These are phyloP conservation scores for Oenanthe sinensis DNA, from an alignment of 129 eudicot species.

Conservation along the genomic window DNA sequence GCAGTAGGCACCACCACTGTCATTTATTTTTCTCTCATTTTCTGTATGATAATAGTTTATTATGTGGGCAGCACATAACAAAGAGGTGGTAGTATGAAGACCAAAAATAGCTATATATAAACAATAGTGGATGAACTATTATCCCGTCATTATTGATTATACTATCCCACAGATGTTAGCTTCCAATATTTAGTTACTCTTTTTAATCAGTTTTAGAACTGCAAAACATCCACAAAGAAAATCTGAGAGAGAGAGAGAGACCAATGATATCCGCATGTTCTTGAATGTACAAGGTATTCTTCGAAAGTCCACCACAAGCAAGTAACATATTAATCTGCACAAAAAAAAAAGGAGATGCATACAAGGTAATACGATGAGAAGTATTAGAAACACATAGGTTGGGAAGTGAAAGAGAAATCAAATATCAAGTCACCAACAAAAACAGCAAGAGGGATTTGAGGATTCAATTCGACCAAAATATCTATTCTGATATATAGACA, in stretches of 20 bases:
- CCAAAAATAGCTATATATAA: background rate
- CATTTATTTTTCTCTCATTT: background rate
- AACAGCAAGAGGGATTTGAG: background rate
- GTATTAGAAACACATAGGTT: background rate
- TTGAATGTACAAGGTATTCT: constrained; percentile 80
- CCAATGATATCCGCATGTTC: constrained; percentile 98
- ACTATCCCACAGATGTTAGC: background rate
- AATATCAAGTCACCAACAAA: too few relatives aligned
- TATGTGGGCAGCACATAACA: background rate
- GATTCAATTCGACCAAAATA: background rate
- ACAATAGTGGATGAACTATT: background rate
- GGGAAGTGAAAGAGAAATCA: background rate
- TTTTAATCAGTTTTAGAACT: background rate
- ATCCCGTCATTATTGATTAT: background rate
- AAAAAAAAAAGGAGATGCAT: background rate
- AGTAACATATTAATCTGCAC: constrained; percentile 80
- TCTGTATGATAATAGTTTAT: background rate
- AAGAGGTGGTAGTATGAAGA: background rate
- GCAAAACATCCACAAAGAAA: background rate
- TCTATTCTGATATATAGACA: background rate
- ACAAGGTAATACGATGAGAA: constrained; percentile 1
- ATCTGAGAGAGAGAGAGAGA: constrained; percentile 26
- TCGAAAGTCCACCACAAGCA: constrained; percentile 98
- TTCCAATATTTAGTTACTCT: background rate
- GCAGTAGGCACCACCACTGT: background rate